Evolutionary conservation across 1,284 basidiomycete genomes (phyloP), one percentile per base, ranked within the genome.

Genomic region (Chalciporus sp.): DNA sequence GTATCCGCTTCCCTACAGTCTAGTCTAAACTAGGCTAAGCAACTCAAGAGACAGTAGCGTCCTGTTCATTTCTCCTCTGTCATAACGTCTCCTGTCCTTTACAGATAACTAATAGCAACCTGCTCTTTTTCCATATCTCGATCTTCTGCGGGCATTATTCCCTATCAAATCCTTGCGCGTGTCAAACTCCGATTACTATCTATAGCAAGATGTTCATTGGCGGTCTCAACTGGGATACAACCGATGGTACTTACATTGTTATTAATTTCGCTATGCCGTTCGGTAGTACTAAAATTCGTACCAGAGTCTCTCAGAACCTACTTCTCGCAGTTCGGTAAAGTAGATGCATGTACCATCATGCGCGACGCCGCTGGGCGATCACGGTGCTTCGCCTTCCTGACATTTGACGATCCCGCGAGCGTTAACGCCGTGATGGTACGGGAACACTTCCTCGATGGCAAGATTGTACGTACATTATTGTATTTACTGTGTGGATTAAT

Each of bases 181-280:
- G 54, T 58, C 60, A 57, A 62, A 59, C 58, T 61, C 62, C 56
- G 61, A 57, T 28, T 67, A 49, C 58, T 62, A 64, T 69, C 64
- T 73, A 73, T 82, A 96, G 95, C 74, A 98, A 98, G 81, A 97
- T 95, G 94, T 97, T 97, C 72, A 92, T 97, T 66, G 94, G 94
- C 61, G 94, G 95, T 60, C 79, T 97, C 55, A 95, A 96, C 76
- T 97, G 95, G 94, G 94, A 97, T 73, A 97, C 94, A 61, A 94
- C 91, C 67, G 95, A 97, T 78, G 94, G 94, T 85, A 83, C 67
- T 77, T 81, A 72, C 53, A 64, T 68, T 61, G 69, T 65, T 65
- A 65, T 70, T 66, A 63, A 62, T 63, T 61, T 69, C 52, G 62
- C 53, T 61, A 63, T 60, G 61, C 57, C 58, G 62, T 58, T 64